Evolutionary conservation across 2,329 filamentous ascomycete species (phyloP).

Genomic region (Lecanicillium sp.): DNA sequence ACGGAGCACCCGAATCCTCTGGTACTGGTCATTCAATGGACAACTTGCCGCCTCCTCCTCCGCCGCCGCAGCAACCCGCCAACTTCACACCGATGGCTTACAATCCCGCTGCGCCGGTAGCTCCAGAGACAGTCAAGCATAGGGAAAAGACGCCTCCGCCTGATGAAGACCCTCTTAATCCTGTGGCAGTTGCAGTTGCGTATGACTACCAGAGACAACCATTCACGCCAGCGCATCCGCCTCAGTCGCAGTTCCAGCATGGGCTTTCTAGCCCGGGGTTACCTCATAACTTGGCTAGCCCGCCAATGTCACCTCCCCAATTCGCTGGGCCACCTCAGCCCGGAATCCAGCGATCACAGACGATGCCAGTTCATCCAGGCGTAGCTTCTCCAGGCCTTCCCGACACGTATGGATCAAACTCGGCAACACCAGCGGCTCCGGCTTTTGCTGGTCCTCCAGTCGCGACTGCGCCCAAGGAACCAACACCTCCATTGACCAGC

Average conservation of each 20-base stretch:
- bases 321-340: conserved; percentile 32
- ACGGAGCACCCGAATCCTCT: conserved; percentile 14
- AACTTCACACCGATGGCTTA: conserved; percentile 61
- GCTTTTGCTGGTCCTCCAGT: conserved; percentile 8
- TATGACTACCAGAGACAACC: conserved; percentile 46
- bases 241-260: conserved; percentile 35
- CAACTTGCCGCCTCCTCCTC: conserved; percentile 14
- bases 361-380: conserved; percentile 36
- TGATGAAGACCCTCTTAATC: conserved; percentile 52
- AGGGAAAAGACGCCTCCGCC: conserved; percentile 76
- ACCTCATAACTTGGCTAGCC: conserved; percentile 23
- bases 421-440: conserved; percentile 22
- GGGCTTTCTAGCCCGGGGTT: conserved; percentile 32
- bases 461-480: conserved; percentile 14
- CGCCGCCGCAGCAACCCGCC: conserved; percentile 23
- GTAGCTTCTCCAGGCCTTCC: conserved; percentile 30
- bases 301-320: conserved; percentile 33
- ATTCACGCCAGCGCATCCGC: conserved; percentile 44
- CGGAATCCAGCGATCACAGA: conserved; percentile 37
- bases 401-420: conserved; percentile 37
- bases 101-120: conserved; percentile 70
- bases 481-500: conserved; percentile 24
- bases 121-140: conserved; percentile 62
- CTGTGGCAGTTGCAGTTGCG: conserved; percentile 47
- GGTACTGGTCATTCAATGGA: conserved; percentile 8